Evolutionary conservation across 2,329 filamentous ascomycete species (phyloP).

Genomic region (Bipolaris sorokiniana): DNA sequence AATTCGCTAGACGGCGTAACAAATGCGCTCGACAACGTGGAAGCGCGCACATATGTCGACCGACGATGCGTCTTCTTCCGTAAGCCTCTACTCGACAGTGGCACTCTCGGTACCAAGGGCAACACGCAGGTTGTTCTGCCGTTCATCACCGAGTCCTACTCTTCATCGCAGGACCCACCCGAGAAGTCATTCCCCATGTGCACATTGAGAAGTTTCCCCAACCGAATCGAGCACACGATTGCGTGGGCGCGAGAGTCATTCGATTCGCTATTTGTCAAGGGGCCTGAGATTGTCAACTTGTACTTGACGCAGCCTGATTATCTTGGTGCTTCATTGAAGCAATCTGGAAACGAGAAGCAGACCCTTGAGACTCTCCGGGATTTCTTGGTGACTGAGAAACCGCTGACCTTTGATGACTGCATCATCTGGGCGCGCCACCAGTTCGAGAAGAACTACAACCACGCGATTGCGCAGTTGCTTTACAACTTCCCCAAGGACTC

Average conservation of each 20-base stretch:
- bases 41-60: constrained; percentile 95
- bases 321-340: constrained; percentile 83
- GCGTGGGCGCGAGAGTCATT: constrained; percentile 97
- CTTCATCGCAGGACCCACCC: constrained; percentile 92
- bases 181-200: constrained; percentile 99
- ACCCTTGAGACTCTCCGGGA: constrained; percentile 89
- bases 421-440: constrained; percentile 92
- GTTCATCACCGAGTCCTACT: constrained; percentile 93
- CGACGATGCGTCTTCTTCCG: constrained; percentile 97
- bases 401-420: constrained; percentile 91
- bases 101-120: constrained; percentile 97
- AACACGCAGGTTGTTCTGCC: constrained; percentile 97
- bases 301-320: constrained; percentile 93
- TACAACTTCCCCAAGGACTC: constrained; percentile 98
- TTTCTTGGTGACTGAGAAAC: constrained; percentile 89
- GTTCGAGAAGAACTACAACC: constrained; percentile 97
- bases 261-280: constrained; percentile 90
- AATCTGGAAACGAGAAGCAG: constrained; percentile 92
- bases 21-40: constrained; percentile 96
- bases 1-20: constrained; percentile 85
- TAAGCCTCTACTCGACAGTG: constrained; percentile 94
- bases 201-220: constrained; percentile 94
- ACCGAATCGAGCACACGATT: constrained; percentile 98
- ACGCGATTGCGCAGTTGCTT: constrained; percentile 91
- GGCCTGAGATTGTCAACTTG: constrained; percentile 90